Evolutionary conservation across 1,139 yeast genomes (phyloP), one percentile per base, ranked within the genome.

Genomic region (Saccharomyces hybrid): DNA sequence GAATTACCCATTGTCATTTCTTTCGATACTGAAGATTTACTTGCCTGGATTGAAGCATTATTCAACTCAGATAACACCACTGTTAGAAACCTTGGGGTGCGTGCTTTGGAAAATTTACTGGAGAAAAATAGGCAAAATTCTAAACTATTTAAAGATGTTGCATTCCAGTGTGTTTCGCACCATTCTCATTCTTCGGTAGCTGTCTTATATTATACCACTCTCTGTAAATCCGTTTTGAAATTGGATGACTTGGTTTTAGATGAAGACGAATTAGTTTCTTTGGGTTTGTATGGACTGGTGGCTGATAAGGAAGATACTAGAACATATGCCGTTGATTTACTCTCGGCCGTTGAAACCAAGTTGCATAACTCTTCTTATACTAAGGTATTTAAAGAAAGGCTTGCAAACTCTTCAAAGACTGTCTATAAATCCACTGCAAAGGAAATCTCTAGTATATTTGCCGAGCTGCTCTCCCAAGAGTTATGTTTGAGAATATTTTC

Each of bases 21-120:
- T 0, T 88, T 90, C 70, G 93, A 88, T 61, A 78, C 86, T 7
- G 75, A 80, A 4, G 83, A 82, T 0, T 73, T 90, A 41, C 75
- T 90, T 70, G 75, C 78, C 30, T 93, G 98, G 98, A 79, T 90
- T 41, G 84, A 85, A 60, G 76, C 89, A 1, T 73, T 90, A 32
- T 78, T 90, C 54, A 75, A 76, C 27, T 78, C 88, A 0, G 78
- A 78, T 4, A 78, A 79, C 50, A 90, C 84, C 9, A 77, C 78
- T 47, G 75, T 86, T 38, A 82, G 80, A 54, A 80, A 75, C 3
- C 70, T 86, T 38, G 98, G 96, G 0, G 78, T 81, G 42, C 72
- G 75, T n/a, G 97, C 97, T 0, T 72, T 93, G 52, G 75, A 77
- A 51, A 88, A 86, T 62, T 73, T 93, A 49, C 75, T 93, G 20